Conservation (phyloP, 2,329 filamentous ascomycete species). For the Trichoderma brevicompactum region DNA sequence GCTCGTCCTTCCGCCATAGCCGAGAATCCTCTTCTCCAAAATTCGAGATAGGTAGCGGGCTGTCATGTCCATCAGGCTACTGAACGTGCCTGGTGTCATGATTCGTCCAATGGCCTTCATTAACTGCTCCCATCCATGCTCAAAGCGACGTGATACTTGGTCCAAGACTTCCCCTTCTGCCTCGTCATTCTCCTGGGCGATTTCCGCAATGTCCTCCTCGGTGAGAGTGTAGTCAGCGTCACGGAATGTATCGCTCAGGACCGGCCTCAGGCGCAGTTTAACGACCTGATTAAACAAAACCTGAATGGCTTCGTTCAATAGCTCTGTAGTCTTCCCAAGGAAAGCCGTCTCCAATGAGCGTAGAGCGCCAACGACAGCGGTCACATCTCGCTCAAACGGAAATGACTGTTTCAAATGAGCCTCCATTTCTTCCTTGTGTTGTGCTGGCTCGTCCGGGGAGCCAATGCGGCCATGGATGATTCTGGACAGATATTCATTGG, state of each 20-base stretch:
- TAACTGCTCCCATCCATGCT: slow-evolving; percentile 81
- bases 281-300: slow-evolving; percentile 88
- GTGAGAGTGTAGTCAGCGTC: slow-evolving; percentile 83
- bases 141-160: slow-evolving; percentile 77
- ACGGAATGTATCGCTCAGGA: slow-evolving; percentile 86
- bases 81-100: slow-evolving; percentile 77
- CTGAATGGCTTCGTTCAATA: slow-evolving; percentile 81
- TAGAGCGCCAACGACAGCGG: slow-evolving; percentile 70
- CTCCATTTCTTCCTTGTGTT: slow-evolving; percentile 43
- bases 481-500: slow-evolving; percentile 85
- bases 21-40: slow-evolving; percentile 86
- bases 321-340: slow-evolving; percentile 75
- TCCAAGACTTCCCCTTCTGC: slow-evolving; percentile 62
- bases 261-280: slow-evolving; percentile 79
- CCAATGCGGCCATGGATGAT: slow-evolving; percentile 75
- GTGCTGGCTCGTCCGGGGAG: slow-evolving; percentile 44
- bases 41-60: slow-evolving; percentile 75
- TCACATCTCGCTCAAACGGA: slow-evolving; percentile 76
- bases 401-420: slow-evolving; percentile 67
- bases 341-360: slow-evolving; percentile 73
- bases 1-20: slow-evolving; percentile 77
- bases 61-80: slow-evolving; percentile 74
- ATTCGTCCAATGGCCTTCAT: slow-evolving; percentile 84
- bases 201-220: slow-evolving; percentile 63
- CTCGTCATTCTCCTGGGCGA: slow-evolving; percentile 58